Conservation (phyloP, 208 protist genomes). For the Herpetomonas samuelpessoai region DNA sequence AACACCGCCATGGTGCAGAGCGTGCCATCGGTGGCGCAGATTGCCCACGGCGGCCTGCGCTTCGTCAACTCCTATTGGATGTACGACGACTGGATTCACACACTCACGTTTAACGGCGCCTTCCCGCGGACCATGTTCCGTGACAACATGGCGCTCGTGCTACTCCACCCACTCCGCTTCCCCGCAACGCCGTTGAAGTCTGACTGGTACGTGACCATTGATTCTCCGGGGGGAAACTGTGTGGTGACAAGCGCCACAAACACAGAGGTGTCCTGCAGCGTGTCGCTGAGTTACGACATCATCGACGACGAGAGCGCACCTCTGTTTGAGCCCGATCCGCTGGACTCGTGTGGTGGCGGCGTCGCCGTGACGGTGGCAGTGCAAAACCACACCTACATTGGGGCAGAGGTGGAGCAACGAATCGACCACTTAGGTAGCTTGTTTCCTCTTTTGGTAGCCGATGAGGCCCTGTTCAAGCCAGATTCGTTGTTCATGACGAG, state of each 20-base stretch:
- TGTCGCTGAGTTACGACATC: conserved; percentile 6
- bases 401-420: background rate
- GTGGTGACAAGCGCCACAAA: conserved; percentile 1
- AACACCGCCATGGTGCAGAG: conserved; percentile 16
- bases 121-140: conserved; percentile 20
- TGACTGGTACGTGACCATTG: conserved; percentile 10
- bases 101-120: conserved; percentile 21
- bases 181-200: conserved; percentile 3
- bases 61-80: conserved; percentile 25
- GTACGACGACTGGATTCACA: conserved; percentile 11
- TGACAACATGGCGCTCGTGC: background rate
- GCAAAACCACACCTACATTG: background rate
- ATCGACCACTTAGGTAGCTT: background rate
- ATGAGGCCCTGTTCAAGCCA: background rate
- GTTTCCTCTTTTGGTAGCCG: background rate
- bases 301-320: conserved; percentile 3
- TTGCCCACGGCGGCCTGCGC: conserved; percentile 24
- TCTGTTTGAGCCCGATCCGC: background rate
- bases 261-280: conserved; percentile 13
- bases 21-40: conserved; percentile 8
- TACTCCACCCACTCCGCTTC: conserved; percentile 14
- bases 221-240: conserved; percentile 5
- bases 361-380: conserved; percentile 23
- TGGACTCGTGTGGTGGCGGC: conserved; percentile 33
- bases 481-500: background rate